A percentile compares a stretch with the other conserved stretches of the same genome.
Evolutionary conservation across 2,329 filamentous ascomycete species (phyloP).

Genomic region (Alternaria novae-zelandiae): DNA sequence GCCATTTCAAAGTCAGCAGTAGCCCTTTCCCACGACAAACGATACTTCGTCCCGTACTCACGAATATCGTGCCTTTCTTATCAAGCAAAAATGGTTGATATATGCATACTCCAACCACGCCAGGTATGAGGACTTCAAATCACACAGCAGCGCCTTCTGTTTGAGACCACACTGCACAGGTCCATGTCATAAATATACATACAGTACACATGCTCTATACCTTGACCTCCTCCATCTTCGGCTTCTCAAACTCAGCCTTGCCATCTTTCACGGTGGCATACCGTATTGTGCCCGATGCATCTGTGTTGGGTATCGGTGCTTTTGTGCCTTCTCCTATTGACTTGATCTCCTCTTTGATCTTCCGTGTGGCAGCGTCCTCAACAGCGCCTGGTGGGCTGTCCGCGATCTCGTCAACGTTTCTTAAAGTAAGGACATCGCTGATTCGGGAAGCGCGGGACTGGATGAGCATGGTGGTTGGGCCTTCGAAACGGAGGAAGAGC

Average conservation of each 20-base stretch:
- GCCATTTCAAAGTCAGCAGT: background rate
- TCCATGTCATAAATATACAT: slow-evolving; percentile 18
- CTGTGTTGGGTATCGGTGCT: slow-evolving; percentile 22
- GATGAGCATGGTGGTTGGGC: slow-evolving; percentile 83
- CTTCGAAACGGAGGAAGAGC: slow-evolving; percentile 88
- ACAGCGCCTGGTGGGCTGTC: slow-evolving; percentile 77
- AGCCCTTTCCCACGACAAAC: background rate
- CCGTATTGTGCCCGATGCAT: slow-evolving; percentile 24
- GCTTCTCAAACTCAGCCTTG: slow-evolving; percentile 36
- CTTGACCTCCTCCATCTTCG: slow-evolving; percentile 4
- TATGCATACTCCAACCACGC: background rate
- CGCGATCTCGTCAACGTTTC: slow-evolving; percentile 90
- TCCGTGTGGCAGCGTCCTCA: slow-evolving; percentile 57
- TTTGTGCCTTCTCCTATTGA: slow-evolving; percentile 32
- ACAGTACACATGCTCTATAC: slow-evolving; percentile 13
- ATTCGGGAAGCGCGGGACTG: slow-evolving; percentile 84
- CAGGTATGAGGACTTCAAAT: background rate
- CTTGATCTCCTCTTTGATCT: slow-evolving; percentile 47
- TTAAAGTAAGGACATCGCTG: slow-evolving; percentile 75
- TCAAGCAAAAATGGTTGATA: background rate
- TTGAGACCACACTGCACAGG: background rate
- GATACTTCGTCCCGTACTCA: background rate
- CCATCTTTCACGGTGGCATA: slow-evolving; percentile 38
- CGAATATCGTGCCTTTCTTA: background rate
- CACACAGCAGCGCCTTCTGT: background rate